Base-by-base conservation (phyloP, 2,329 filamentous ascomycete genomes). In the Cladobotryum mycophilum region DNA sequence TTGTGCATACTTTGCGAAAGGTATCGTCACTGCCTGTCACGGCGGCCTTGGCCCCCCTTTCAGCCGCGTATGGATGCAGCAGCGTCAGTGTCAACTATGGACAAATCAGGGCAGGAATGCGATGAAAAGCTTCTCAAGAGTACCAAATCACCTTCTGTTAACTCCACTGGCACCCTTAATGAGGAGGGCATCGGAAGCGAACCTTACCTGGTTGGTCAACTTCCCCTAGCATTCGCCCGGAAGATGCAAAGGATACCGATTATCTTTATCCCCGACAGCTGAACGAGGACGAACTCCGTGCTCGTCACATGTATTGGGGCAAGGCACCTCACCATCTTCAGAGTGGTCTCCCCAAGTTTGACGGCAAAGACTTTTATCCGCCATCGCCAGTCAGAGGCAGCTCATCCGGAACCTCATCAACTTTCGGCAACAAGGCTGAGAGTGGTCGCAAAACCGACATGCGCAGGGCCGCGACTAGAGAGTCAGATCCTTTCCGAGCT, bases 361-460 rank as follows among this genome's bases (percentile, higher is more conserved):
- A 85, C 56, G 81, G 82, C 20, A 82, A 81, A 61, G 74, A 84
- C 60, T 84, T 84, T 57, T 84, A 83, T 54, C 78, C 76, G 30
- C 67, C 78, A 3, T 82, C 80, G 1, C 78, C 79, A 1, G 61
- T 65, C 54, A 79, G 77, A 60, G 58, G 65, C 34, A 54, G 53
- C 30, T 55, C 56, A 9, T 20, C 52, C 3, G 51, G 53, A 15
- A 33, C 55, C 7, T 53, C 51, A 33, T 30, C 17, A 33, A 43
- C 8, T 7, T 40, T 36, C 40, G 30, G 13, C 15, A 40, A 15
- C 30, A 43, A 17, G 11, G n/a, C 18, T 14, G 50, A 45, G 12
- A 36, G 14, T 22, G 18, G 50, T 13, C 34, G n/a, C 35, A 40
- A 7, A 15, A 36, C 34, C 34, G 42, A 37, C 37, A 22, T 30